phyloP scores from a whole-genome alignment of 2,329 filamentous ascomycete genomes.

The Alternaria ethzedia region DNA sequence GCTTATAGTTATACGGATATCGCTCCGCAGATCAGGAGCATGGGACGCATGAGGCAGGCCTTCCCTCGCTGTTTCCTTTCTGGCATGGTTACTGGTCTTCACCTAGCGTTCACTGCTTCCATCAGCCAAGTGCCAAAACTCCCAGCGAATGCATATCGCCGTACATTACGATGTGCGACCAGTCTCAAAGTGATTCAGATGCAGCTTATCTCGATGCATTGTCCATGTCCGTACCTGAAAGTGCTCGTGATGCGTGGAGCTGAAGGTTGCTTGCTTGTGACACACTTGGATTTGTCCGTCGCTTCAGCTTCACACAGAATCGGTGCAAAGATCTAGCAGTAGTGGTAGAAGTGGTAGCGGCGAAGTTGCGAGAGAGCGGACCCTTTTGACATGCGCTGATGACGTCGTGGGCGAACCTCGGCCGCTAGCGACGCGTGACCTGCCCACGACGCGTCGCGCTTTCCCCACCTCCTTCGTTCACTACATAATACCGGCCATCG shows the following conservation, averaged over 20 bases:
- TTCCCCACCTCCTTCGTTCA: not conserved
- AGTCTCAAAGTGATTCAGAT: not conserved
- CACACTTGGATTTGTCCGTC: not conserved
- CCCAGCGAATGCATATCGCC: not conserved
- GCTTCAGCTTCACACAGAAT: not conserved
- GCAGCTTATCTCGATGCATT: not conserved
- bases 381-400: not conserved
- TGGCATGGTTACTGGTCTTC: not conserved
- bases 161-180: constrained; percentile 6
- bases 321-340: not conserved
- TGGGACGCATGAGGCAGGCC: not conserved
- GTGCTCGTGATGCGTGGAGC: not conserved
- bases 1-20: not conserved
- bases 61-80: not conserved
- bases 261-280: not conserved
- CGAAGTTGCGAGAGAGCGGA: not conserved
- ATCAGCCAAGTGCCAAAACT: not conserved
- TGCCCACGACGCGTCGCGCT: not conserved
- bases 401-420: not conserved
- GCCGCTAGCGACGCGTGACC: not conserved
- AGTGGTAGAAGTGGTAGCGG: not conserved
- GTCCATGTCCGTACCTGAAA: not conserved
- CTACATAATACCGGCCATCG: too few species aligned
- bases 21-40: not conserved
- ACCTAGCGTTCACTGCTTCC: not conserved